phyloP scores from a whole-genome alignment of 2,329 filamentous ascomycete species.

The Nemania serpens region DNA sequence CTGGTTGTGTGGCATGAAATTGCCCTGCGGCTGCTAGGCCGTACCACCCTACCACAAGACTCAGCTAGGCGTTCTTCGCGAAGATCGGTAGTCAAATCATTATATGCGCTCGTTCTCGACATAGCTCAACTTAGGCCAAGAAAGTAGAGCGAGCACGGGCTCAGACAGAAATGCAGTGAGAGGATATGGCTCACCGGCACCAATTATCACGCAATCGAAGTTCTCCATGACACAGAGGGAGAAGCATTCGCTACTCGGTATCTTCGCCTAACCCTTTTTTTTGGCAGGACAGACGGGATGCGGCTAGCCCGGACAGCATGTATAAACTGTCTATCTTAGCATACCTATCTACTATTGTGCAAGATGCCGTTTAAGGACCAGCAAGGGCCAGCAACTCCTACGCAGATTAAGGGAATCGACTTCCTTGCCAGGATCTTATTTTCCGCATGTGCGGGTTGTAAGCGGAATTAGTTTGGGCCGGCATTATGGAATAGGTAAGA shows the following conservation, averaged over 20 bases:
- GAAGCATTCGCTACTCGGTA: background rate
- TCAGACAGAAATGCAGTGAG: background rate
- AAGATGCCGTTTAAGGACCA: no score
- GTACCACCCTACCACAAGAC: conserved; percentile 48
- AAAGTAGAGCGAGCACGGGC: background rate
- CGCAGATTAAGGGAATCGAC: no score
- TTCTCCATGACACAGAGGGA: conserved; percentile 44
- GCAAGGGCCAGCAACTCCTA: no score
- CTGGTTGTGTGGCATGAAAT: conserved; percentile 62
- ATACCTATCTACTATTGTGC: background rate
- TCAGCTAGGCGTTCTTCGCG: conserved; percentile 5
- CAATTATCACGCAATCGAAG: conserved; percentile 54
- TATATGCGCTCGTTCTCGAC: background rate
- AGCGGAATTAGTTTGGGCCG: background rate
- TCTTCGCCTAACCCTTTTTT: background rate
- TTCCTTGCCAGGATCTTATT: conserved; percentile 4
- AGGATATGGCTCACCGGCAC: conserved; percentile 54
- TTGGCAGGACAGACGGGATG: background rate
- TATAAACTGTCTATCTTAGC: background rate
- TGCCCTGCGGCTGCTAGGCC: conserved; percentile 67
- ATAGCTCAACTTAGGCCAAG: background rate
- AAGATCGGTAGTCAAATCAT: background rate
- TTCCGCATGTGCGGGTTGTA: background rate
- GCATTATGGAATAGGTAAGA: background rate
- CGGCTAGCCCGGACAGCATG: background rate